Evolutionary conservation across 495 filamentous ascomycete genomes (phyloP), one percentile per base, ranked within the genome.

Genomic region (Cercophora newfieldiana): DNA sequence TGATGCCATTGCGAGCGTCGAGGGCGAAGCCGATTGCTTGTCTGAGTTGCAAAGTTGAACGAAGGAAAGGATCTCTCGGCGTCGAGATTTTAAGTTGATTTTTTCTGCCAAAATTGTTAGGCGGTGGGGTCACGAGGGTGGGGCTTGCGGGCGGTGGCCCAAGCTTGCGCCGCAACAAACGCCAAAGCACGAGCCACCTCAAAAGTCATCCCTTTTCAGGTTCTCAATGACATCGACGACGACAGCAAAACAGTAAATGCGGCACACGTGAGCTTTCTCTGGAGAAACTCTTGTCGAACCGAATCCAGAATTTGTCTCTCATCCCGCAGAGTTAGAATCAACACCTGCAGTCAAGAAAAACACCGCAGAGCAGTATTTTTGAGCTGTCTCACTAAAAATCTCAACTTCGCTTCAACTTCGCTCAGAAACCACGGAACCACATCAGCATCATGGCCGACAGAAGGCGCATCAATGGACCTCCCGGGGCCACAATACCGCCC

Each of bases 401-500:
- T 44, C 50, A 53, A 24, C 50, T 24, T 14, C 57, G 44, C 58
- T 64, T 51, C 54, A 44, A 47, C 4, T 6, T 16, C 12, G 4
- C 37, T 14, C 37, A 44, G 37, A 44, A 44, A 44, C 21, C 59
- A 56, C 37, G 33, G 49, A 44, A 30, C 28, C 51, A 16, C 49
- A 61, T 61, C 19, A 53, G 55, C 64, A 67, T 57, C 25, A 94
- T 94, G 91, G 82, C 89, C 61, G 95, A 99, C 76, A 86, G 95
- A 77, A 89, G 94, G 79, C 88, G 95, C 66, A 89, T 97, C 75
- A 97, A 97, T 79, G 92, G 91, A 3, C 96, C 95, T 0, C 80
- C 86, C 30, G 89, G 90, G 56, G 87, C 89, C 50, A 97, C 93
- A 22, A 80, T 83, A 31, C 86, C 92, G n/a, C 89, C 91, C 7